phyloP scores from a whole-genome alignment of 129 eudicot species.

The Ambrosia trifida region DNA sequence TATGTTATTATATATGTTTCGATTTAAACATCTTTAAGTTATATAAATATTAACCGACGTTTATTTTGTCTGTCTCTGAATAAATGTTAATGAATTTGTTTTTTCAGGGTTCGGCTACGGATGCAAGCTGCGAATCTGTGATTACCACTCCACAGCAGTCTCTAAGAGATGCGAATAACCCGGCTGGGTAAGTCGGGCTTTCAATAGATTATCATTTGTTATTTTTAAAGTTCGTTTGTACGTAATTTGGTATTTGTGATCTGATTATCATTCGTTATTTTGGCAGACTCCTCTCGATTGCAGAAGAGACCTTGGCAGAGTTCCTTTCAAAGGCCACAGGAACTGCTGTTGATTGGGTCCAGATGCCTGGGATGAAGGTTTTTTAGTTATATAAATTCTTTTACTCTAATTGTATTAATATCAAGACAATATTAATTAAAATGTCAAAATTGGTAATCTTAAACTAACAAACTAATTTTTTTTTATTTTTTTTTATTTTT shows the following conservation, averaged over 20 bases:
- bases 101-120: slow-evolving; percentile 38
- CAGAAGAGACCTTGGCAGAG: slow-evolving; percentile 97
- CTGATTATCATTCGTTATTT: slow-evolving; percentile 13
- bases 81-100: background rate
- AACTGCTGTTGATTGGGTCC: slow-evolving; percentile 99
- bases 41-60: background rate
- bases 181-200: slow-evolving; percentile 61
- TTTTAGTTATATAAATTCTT: background rate
- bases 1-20: slow-evolving; percentile 31
- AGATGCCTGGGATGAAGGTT: slow-evolving; percentile 99
- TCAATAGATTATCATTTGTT: background rate
- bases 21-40: background rate
- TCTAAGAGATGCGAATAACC: slow-evolving; percentile 77
- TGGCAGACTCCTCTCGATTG: slow-evolving; percentile 81
- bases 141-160: slow-evolving; percentile 78
- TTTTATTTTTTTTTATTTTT: too few relatives aligned
- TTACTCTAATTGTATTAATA: background rate
- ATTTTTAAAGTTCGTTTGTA: background rate
- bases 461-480: background rate
- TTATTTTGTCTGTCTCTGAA: background rate
- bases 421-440: background rate
- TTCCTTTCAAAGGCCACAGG: slow-evolving; percentile 98
- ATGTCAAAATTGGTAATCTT: background rate
- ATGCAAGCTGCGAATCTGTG: slow-evolving; percentile 80
- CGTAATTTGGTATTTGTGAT: background rate